Conservation (phyloP, 495 filamentous ascomycete species). For the Patellaria atrata region DNA sequence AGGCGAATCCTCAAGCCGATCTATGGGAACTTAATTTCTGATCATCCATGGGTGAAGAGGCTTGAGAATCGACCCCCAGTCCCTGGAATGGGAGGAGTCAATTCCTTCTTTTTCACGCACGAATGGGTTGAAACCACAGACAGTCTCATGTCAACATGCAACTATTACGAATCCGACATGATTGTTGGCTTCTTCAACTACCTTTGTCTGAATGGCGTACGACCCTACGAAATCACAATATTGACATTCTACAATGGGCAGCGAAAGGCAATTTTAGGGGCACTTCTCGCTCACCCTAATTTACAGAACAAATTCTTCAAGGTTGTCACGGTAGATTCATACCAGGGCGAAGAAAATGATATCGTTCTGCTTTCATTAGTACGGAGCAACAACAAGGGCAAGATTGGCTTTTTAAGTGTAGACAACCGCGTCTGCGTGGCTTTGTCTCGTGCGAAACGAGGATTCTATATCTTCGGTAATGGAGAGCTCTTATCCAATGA, state of each 20-base stretch:
- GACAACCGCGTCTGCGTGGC: constrained; percentile 78
- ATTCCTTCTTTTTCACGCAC: constrained; percentile 63
- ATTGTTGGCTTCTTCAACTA: constrained; percentile 57
- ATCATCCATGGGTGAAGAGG: constrained; percentile 51
- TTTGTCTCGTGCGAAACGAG: constrained; percentile 69
- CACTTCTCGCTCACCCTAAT: constrained; percentile 36
- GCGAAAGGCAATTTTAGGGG: constrained; percentile 43
- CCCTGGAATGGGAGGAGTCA: constrained; percentile 62
- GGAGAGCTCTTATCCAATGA: constrained; percentile 35
- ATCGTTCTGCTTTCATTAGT: constrained; percentile 75
- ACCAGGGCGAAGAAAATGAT: constrained; percentile 91
- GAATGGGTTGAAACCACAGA: constrained; percentile 50
- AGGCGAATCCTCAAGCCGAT: constrained; percentile 48
- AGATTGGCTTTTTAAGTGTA: constrained; percentile 58
- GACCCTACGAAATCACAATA: constrained; percentile 53
- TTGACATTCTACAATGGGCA: constrained; percentile 87
- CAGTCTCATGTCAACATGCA: constrained; percentile 52
- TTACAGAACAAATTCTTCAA: constrained; percentile 41
- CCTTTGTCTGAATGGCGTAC: constrained; percentile 51
- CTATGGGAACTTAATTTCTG: constrained; percentile 47
- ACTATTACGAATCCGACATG: constrained; percentile 66
- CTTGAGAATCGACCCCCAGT: constrained; percentile 39
- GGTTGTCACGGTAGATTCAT: constrained; percentile 78
- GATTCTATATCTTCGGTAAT: constrained; percentile 84
- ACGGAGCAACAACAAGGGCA: constrained; percentile 42